phyloP scores from a whole-genome alignment of 2,329 filamentous ascomycete species.

The Lecanosticta acicola region DNA sequence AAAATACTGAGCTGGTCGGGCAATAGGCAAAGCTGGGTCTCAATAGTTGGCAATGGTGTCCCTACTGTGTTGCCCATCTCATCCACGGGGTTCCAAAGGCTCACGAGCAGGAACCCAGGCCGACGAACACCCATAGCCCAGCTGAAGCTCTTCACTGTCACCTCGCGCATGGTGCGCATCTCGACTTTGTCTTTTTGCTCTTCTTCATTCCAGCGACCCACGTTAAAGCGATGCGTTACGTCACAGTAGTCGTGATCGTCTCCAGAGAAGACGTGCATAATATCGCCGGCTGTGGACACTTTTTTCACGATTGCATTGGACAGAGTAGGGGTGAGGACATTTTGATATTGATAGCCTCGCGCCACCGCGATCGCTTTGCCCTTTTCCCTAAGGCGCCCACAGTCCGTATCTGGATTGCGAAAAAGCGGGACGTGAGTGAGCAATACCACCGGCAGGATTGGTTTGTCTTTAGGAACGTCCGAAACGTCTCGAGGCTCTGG shows the following conservation, averaged over 20 bases:
- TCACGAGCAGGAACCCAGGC: conserved; percentile 82
- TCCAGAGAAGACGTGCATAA: conserved; percentile 83
- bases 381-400: conserved; percentile 78
- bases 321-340: conserved; percentile 73
- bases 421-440: conserved; percentile 89
- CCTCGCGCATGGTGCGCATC: conserved; percentile 55
- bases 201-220: conserved; percentile 17
- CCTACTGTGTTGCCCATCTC: conserved; percentile 32
- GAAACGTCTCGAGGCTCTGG: conserved; percentile 5
- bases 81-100: conserved; percentile 87
- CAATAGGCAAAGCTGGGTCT: conserved; percentile 84
- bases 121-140: conserved; percentile 93
- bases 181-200: conserved; percentile 48
- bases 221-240: conserved; percentile 60
- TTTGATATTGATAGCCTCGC: conserved; percentile 91
- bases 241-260: conserved; percentile 99
- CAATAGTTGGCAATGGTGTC: conserved; percentile 55
- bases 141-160: conserved; percentile 90
- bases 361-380: conserved; percentile 76
- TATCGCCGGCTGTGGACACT: conserved; percentile 58
- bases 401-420: conserved; percentile 74
- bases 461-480: conserved; percentile 5
- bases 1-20: conserved; percentile 84
- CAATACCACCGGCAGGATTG: conserved; percentile 77
- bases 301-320: conserved; percentile 70